Conservation (phyloP, 306 rosid species). For the Alnus rubra region DNA sequence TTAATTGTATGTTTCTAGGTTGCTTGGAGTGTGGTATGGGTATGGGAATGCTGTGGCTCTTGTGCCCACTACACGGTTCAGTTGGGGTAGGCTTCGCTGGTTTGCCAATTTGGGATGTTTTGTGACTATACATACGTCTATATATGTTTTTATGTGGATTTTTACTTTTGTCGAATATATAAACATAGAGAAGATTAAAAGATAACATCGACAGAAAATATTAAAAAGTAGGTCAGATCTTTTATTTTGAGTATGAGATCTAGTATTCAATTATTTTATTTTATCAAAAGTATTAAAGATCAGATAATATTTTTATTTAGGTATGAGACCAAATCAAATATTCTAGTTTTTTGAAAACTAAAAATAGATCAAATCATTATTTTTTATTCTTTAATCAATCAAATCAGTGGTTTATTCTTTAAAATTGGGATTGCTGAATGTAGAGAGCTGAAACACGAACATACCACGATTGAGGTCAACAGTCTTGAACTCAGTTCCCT, state of each 20-base stretch:
- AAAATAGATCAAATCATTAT: background rate
- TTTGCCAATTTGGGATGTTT: no score
- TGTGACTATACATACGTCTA: no score
- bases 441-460: background rate
- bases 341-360: no score
- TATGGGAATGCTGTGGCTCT: no score
- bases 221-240: background rate
- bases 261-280: background rate
- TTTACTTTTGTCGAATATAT: no score
- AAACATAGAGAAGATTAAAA: background rate
- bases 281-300: background rate
- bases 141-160: no score
- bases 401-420: no score
- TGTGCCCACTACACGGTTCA: no score
- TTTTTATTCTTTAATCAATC: background rate
- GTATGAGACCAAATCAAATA: background rate
- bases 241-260: background rate
- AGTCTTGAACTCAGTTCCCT: background rate
- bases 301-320: background rate
- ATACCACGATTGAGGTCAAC: background rate
- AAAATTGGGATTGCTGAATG: background rate
- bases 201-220: background rate
- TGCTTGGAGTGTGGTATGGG: no score
- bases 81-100: no score
- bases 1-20: background rate